A percentile compares a stretch with the other conserved stretches of the same genome.
These are phyloP conservation scores for Rhizopus arrhizus DNA, from an alignment of 371 early-diverging fungal genomes.

Conservation along the genomic window DNA sequence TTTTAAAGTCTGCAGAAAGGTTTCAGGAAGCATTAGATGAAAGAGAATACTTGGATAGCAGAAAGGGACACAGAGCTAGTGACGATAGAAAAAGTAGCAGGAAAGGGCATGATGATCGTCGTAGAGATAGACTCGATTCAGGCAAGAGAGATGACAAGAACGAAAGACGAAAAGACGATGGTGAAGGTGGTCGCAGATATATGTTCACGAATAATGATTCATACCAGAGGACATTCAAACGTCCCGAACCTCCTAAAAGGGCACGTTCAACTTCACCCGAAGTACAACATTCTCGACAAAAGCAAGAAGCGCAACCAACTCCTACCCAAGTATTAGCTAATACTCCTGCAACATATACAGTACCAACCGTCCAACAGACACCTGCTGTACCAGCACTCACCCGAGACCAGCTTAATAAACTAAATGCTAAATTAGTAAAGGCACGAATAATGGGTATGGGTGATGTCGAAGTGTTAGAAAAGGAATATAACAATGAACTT, in stretches of 20 bases:
- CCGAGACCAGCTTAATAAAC: conserved; percentile 79
- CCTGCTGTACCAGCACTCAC: conserved; percentile 42
- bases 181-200: conserved; percentile 22
- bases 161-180: conserved; percentile 49
- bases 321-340: background rate
- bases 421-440: conserved; percentile 81
- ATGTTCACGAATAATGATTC: conserved; percentile 39
- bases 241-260: conserved; percentile 16
- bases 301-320: background rate
- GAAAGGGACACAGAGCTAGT: conserved; percentile 24
- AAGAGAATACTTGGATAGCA: conserved; percentile 63
- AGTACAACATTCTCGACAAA: background rate
- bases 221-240: conserved; percentile 14
- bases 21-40: conserved; percentile 72
- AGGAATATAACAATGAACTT: conserved; percentile 64
- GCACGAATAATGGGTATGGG: conserved; percentile 74
- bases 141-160: conserved; percentile 40
- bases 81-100: conserved; percentile 3
- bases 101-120: conserved; percentile 14
- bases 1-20: conserved; percentile 60
- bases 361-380: conserved; percentile 4
- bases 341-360: conserved; percentile 7
- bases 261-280: conserved; percentile 4
- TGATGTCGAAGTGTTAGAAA: conserved; percentile 69
- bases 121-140: conserved; percentile 12